Evolutionary conservation across 23 red algal species (phyloP).

Genomic region (Gracilaria caudata): DNA sequence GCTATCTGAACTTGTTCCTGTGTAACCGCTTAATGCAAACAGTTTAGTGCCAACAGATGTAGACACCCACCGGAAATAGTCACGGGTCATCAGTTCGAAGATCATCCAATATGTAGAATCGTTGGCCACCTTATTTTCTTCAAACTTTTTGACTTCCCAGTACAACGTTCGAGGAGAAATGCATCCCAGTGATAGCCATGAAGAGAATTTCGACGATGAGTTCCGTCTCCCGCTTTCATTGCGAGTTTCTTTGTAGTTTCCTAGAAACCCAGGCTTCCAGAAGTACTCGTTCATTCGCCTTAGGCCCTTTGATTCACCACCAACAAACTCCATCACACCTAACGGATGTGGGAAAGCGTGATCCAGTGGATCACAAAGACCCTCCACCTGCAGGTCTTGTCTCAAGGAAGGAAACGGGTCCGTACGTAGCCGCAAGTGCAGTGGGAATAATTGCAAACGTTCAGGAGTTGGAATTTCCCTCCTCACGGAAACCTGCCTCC

Average conservation of each 20-base stretch:
- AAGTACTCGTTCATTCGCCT: slow-evolving; percentile 69
- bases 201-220: slow-evolving; percentile 84
- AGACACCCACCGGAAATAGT: slow-evolving; percentile 89
- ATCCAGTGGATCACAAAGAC: slow-evolving; percentile 50
- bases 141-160: slow-evolving; percentile 68
- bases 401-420: slow-evolving; percentile 47
- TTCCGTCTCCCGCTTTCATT: slow-evolving; percentile 72
- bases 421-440: slow-evolving; percentile 30
- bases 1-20: slow-evolving; percentile 19
- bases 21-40: slow-evolving; percentile 73
- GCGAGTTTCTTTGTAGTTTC: slow-evolving; percentile 84
- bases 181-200: slow-evolving; percentile 82
- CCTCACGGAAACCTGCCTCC: slow-evolving; percentile 31
- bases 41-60: slow-evolving; percentile 66
- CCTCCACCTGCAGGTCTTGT: slow-evolving; percentile 57
- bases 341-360: slow-evolving; percentile 62
- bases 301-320: slow-evolving; percentile 70
- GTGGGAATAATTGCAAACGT: slow-evolving; percentile 52
- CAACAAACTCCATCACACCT: slow-evolving; percentile 54
- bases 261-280: slow-evolving; percentile 35
- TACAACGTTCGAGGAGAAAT: slow-evolving; percentile 85
- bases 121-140: slow-evolving; percentile 60
- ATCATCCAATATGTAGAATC: slow-evolving; percentile 92
- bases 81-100: slow-evolving; percentile 88
- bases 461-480: slow-evolving; percentile 45